phyloP scores from a whole-genome alignment of 768 basidiomycete genomes.

The Galerina sulciceps region DNA sequence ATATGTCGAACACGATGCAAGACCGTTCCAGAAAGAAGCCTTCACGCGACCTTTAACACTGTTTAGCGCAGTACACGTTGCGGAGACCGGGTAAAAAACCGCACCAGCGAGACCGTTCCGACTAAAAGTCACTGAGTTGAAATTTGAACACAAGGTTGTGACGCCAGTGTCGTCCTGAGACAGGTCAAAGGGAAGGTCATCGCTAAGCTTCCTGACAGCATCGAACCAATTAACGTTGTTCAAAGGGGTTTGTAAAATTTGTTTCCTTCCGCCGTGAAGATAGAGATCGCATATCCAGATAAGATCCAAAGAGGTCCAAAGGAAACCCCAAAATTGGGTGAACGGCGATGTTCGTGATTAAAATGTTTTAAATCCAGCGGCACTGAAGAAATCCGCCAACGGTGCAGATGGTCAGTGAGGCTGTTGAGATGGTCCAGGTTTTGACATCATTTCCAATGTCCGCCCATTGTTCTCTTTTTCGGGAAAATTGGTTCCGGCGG shows the following conservation, averaged over 20 bases:
- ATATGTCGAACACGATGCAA: constrained; percentile 4
- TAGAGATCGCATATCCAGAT: constrained; percentile 10
- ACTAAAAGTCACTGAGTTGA: too few species aligned
- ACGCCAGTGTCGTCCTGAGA: too few species aligned
- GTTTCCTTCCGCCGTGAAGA: not conserved
- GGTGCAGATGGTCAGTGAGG: not conserved
- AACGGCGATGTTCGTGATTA: not conserved
- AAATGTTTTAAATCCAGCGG: constrained; percentile 3
- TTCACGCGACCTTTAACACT: not conserved
- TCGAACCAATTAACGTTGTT: not conserved
- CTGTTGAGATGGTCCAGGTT: not conserved
- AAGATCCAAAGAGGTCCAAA: not conserved
- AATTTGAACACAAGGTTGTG: too few species aligned
- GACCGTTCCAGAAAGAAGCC: constrained; percentile 1
- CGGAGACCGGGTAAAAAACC: not conserved
- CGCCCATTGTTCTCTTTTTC: constrained; percentile 19
- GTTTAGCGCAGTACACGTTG: constrained; percentile 12
- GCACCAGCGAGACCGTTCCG: too few species aligned
- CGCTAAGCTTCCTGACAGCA: too few species aligned
- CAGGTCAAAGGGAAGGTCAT: too few species aligned
- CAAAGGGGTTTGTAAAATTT: not conserved
- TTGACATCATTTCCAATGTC: constrained; percentile 5
- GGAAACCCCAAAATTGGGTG: not conserved
- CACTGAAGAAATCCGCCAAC: not conserved
- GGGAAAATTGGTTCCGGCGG: constrained; percentile 9